A percentile compares a stretch with the other conserved stretches of the same genome.
Conservation (phyloP, 192 early-diverging fungal species). For the Entomortierella lignicola region DNA sequence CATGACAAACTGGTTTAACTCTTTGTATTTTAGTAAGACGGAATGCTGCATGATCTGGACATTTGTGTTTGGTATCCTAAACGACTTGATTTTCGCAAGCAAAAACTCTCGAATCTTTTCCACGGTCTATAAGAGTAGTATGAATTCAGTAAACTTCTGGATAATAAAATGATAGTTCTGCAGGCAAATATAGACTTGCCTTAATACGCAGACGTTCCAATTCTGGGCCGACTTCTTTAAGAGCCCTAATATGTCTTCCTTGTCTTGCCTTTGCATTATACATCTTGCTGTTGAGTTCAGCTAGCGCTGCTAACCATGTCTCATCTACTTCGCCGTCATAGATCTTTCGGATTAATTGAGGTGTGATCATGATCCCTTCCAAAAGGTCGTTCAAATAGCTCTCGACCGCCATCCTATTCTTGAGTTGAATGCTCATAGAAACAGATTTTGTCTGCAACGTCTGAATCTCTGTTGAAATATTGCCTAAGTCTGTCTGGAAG, state of each 20-base stretch:
- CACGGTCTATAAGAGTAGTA: slow-evolving; percentile 76
- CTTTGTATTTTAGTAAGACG: slow-evolving; percentile 91
- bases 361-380: slow-evolving; percentile 88
- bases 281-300: slow-evolving; percentile 92
- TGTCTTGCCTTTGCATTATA: slow-evolving; percentile 82
- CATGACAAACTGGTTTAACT: slow-evolving; percentile 90
- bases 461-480: slow-evolving; percentile 89
- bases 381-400: slow-evolving; percentile 77
- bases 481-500: slow-evolving; percentile 90
- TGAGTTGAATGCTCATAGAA: slow-evolving; percentile 82
- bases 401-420: slow-evolving; percentile 87
- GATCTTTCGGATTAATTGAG: slow-evolving; percentile 82
- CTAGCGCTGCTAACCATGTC: slow-evolving; percentile 83
- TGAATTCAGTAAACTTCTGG: not conserved
- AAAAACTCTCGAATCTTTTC: slow-evolving; percentile 91
- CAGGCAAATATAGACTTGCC: no score
- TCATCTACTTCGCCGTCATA: slow-evolving; percentile 94
- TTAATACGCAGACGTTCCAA: slow-evolving; percentile 89
- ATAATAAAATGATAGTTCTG: no score
- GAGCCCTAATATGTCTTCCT: slow-evolving; percentile 77
- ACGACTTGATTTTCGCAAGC: slow-evolving; percentile 84
- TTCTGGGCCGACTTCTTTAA: slow-evolving; percentile 92
- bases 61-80: slow-evolving; percentile 92
- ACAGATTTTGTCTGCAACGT: slow-evolving; percentile 86
- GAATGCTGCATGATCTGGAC: slow-evolving; percentile 94